Evolutionary conservation across 2,329 filamentous ascomycete genomes (phyloP).

Genomic region (Aspergillus neotritici): DNA sequence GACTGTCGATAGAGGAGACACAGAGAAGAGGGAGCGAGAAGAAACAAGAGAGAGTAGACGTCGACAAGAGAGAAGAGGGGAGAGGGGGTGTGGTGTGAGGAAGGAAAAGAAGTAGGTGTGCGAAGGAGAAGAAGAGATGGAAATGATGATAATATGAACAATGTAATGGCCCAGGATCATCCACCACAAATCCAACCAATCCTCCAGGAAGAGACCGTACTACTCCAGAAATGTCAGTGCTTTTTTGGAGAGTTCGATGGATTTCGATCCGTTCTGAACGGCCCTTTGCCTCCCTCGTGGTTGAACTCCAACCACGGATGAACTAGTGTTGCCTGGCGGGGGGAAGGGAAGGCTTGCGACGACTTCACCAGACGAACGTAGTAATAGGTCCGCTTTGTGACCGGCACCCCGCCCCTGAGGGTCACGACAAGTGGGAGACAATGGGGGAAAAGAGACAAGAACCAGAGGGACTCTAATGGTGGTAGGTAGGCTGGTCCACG

Average conservation of each 20-base stretch:
- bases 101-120: slow-evolving; percentile 2
- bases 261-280: slow-evolving; percentile 1
- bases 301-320: slow-evolving; percentile 12
- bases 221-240: background rate
- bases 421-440: slow-evolving; percentile 3
- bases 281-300: slow-evolving; percentile 6
- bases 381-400: slow-evolving; percentile 7
- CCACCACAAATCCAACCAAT: background rate
- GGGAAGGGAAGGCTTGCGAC: slow-evolving; percentile 11
- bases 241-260: slow-evolving; percentile 1
- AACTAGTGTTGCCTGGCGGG: background rate
- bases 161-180: slow-evolving; percentile 5
- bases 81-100: background rate
- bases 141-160: slow-evolving; percentile 3
- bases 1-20: background rate
- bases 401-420: slow-evolving; percentile 14
- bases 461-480: too few relatives aligned
- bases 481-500: too few relatives aligned
- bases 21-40: slow-evolving; percentile 1
- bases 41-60: slow-evolving; percentile 4
- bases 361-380: slow-evolving; percentile 7
- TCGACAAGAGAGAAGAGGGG: slow-evolving; percentile 3
- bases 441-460: background rate
- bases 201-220: slow-evolving; percentile 8
- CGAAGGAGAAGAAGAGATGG: slow-evolving; percentile 4